Percentiles rank a stretch among this genome's conserved stretches.
phyloP scores from a whole-genome alignment of 306 rosid species.

The Canavalia ensiformis region DNA sequence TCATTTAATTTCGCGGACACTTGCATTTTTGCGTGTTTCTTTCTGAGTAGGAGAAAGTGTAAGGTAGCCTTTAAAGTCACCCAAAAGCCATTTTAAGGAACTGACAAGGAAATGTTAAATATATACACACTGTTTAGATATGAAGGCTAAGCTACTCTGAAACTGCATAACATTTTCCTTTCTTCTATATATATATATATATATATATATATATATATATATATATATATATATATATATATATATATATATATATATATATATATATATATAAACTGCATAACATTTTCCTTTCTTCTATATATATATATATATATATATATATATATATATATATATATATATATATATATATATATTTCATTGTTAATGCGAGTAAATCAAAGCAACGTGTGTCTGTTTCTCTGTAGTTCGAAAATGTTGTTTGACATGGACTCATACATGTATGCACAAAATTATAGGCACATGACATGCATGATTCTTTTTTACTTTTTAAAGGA shows the following conservation, averaged over 20 bases:
- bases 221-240: too few relatives aligned
- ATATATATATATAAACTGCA: not conserved
- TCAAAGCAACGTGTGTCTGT: not conserved
- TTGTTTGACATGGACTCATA: slow-evolving; percentile 1
- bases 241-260: too few relatives aligned
- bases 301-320: not conserved
- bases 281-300: not conserved
- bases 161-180: not conserved
- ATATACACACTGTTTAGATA: not conserved
- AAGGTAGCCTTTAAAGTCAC: slow-evolving; percentile 41
- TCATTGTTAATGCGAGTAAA: slow-evolving; percentile 2
- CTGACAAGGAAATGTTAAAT: not conserved
- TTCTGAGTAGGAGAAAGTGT: slow-evolving; percentile 32
- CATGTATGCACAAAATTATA: slow-evolving; percentile 12
- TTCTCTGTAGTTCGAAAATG: not conserved
- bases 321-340: too few relatives aligned
- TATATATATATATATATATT: not conserved
- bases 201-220: too few relatives aligned
- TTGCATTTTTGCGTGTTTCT: slow-evolving; percentile 3
- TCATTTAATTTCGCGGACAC: slow-evolving; percentile 16
- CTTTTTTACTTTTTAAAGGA: not conserved
- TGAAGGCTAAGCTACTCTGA: slow-evolving; percentile 27
- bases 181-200: not conserved
- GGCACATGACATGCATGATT: slow-evolving; percentile 32
- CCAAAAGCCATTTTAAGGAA: not conserved